Conservation (phyloP, 2,329 filamentous ascomycete species). For the Talaromyces sp. region DNA sequence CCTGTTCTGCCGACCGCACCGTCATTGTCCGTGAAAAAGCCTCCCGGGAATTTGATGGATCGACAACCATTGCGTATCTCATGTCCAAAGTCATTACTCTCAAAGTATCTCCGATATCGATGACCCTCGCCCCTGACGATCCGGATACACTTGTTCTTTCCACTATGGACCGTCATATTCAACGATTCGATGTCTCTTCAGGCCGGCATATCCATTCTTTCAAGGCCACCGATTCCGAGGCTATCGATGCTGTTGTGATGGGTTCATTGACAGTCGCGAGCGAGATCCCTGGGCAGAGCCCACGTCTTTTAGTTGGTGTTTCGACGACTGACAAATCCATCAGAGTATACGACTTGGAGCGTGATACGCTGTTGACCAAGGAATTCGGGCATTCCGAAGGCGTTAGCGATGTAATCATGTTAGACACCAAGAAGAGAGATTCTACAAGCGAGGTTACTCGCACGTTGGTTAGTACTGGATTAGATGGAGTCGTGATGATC, state of each 20-base stretch:
- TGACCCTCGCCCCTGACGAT: constrained; percentile 64
- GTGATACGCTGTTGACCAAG: constrained; percentile 71
- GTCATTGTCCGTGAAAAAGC: constrained; percentile 77
- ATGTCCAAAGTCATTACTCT: constrained; percentile 72
- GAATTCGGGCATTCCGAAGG: constrained; percentile 96
- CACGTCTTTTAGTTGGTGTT: constrained; percentile 72
- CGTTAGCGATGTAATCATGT: constrained; percentile 75
- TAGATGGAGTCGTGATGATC: constrained; percentile 78
- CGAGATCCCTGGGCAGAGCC: constrained; percentile 52
- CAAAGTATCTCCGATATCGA: constrained; percentile 81
- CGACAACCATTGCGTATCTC: constrained; percentile 67
- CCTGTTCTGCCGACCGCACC: constrained; percentile 82
- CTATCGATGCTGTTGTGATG: constrained; percentile 74
- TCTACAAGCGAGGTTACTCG: constrained; percentile 42
- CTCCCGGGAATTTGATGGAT: constrained; percentile 52
- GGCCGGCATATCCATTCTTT: constrained; percentile 69
- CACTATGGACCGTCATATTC: constrained; percentile 58
- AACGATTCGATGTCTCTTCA: constrained; percentile 57
- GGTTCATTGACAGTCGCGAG: constrained; percentile 63
- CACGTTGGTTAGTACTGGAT: constrained; percentile 65
- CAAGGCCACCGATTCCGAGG: constrained; percentile 75
- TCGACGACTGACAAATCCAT: constrained; percentile 96
- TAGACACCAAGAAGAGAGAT: constrained; percentile 43
- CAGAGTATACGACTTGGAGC: constrained; percentile 75
- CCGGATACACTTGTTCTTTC: constrained; percentile 53